These are phyloP conservation scores for Seminavis robusta DNA, from an alignment of 108 stramenopile genomes.

Conservation along the genomic window DNA sequence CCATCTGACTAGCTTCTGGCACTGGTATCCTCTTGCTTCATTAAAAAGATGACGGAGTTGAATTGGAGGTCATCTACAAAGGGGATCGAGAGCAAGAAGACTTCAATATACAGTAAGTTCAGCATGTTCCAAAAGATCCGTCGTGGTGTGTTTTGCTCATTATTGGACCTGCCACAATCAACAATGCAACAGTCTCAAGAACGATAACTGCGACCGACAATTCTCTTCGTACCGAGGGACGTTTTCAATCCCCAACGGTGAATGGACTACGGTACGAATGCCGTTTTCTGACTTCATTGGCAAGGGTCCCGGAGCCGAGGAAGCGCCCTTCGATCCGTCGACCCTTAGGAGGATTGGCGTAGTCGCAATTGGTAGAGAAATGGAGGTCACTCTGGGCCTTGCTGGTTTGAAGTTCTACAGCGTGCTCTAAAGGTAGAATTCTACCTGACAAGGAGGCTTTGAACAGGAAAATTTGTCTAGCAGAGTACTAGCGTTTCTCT, in stretches of 20 bases:
- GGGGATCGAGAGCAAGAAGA: slow-evolving; percentile 28
- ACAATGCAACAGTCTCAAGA: slow-evolving; percentile 38
- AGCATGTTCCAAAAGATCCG: background rate
- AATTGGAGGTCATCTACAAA: slow-evolving; percentile 63
- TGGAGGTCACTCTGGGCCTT: slow-evolving; percentile 53
- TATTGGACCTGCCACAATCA: too few relatives aligned
- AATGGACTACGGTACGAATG: slow-evolving; percentile 56
- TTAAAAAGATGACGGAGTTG: slow-evolving; percentile 72
- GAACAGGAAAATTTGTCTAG: too few relatives aligned
- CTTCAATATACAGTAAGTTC: slow-evolving; percentile 76
- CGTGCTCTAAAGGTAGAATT: too few relatives aligned
- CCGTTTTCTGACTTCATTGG: slow-evolving; percentile 59
- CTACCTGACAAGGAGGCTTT: too few relatives aligned
- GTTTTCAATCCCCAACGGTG: slow-evolving; percentile 28
- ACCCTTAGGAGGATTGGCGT: slow-evolving; percentile 49
- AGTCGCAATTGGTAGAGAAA: slow-evolving; percentile 66
- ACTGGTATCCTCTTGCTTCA: too few relatives aligned
- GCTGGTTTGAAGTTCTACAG: slow-evolving; percentile 54
- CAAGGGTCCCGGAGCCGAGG: slow-evolving; percentile 52
- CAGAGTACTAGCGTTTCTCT: too few relatives aligned
- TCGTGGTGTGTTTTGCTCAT: background rate
- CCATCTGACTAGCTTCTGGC: too few relatives aligned
- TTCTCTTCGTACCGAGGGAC: slow-evolving; percentile 59
- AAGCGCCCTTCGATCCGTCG: slow-evolving; percentile 35
- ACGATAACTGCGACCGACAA: slow-evolving; percentile 45